Conservation (phyloP, 129 eudicot genomes). For the Centaurea solstitialis region DNA sequence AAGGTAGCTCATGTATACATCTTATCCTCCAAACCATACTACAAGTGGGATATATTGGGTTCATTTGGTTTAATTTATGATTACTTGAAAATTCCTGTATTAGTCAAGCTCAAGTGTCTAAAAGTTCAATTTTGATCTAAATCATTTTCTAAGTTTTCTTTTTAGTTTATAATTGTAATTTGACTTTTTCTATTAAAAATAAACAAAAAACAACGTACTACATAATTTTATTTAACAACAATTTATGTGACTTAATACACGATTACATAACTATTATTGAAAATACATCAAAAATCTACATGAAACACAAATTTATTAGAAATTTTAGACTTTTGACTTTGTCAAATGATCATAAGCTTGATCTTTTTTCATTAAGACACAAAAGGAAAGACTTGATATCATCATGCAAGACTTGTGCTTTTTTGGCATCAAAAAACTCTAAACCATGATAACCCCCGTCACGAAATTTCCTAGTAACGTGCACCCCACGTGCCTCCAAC, state of each 20-base stretch:
- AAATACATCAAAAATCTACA: neutral
- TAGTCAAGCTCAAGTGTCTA: neutral
- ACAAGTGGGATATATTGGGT: neutral
- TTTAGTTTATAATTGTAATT: neutral
- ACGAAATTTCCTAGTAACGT: constrained; percentile 40
- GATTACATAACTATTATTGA: neutral
- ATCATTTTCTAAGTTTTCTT: neutral
- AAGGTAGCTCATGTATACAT: neutral
- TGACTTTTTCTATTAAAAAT: neutral
- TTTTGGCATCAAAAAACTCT: constrained; percentile 50
- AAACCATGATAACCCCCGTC: constrained; percentile 64
- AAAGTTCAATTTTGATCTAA: neutral
- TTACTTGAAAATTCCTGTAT: too few species aligned
- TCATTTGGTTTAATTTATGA: neutral
- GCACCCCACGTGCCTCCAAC: constrained; percentile 61
- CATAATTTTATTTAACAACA: neutral
- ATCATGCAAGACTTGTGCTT: constrained; percentile 41
- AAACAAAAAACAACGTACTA: neutral
- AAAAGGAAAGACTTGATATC: constrained; percentile 43
- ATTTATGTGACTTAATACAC: neutral
- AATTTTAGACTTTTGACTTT: neutral
- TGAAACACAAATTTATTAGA: neutral
- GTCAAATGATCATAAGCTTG: constrained; percentile 24
- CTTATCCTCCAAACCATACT: neutral
- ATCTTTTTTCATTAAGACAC: constrained; percentile 8